Percentiles rank a stretch among this genome's conserved stretches.
These are phyloP conservation scores for Elsinoe fawcettii DNA, from an alignment of 2,329 filamentous ascomycete genomes.

Conservation along the genomic window DNA sequence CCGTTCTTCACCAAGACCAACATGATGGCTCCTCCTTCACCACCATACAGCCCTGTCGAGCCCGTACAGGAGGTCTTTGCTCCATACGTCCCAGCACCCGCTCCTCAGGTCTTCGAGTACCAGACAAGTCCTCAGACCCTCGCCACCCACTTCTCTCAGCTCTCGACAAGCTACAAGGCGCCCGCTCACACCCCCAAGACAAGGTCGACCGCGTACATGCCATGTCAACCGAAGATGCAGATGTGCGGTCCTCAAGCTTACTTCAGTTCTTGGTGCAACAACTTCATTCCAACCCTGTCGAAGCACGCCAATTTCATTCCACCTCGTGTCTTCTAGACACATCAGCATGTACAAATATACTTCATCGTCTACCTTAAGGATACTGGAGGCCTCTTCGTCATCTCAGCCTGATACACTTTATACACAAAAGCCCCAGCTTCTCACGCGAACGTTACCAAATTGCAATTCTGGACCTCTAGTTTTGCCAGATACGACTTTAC, in stretches of 20 bases:
- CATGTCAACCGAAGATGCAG: slow-evolving; percentile 1
- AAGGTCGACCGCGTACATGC: slow-evolving; percentile 8
- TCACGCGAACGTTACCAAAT: slow-evolving; percentile 13
- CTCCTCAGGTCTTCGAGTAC: slow-evolving; percentile 9
- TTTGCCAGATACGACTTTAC: slow-evolving; percentile 14
- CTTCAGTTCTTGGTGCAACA: slow-evolving; percentile 18
- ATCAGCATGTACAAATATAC: slow-evolving; percentile 12
- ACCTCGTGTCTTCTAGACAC: slow-evolving; percentile 18
- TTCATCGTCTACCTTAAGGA: slow-evolving; percentile 3
- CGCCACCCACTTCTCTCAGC: slow-evolving; percentile 16
- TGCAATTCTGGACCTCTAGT: background rate
- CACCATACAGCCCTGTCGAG: slow-evolving; percentile 18
- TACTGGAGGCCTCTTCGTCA: background rate
- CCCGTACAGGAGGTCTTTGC: slow-evolving; percentile 16
- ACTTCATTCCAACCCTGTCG: slow-evolving; percentile 18
- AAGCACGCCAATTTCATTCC: slow-evolving; percentile 20
- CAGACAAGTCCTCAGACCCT: slow-evolving; percentile 3
- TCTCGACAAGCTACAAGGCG: slow-evolving; percentile 10
- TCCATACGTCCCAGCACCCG: slow-evolving; percentile 13
- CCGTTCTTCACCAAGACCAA: slow-evolving; percentile 55
- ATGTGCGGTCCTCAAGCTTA: slow-evolving; percentile 18
- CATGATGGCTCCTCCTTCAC: slow-evolving; percentile 20
- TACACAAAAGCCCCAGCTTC: slow-evolving; percentile 13
- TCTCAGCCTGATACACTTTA: background rate
- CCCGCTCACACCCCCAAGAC: slow-evolving; percentile 4